phyloP scores from a whole-genome alignment of 2,329 filamentous ascomycete genomes.

The Simplicillium aogashimaense region DNA sequence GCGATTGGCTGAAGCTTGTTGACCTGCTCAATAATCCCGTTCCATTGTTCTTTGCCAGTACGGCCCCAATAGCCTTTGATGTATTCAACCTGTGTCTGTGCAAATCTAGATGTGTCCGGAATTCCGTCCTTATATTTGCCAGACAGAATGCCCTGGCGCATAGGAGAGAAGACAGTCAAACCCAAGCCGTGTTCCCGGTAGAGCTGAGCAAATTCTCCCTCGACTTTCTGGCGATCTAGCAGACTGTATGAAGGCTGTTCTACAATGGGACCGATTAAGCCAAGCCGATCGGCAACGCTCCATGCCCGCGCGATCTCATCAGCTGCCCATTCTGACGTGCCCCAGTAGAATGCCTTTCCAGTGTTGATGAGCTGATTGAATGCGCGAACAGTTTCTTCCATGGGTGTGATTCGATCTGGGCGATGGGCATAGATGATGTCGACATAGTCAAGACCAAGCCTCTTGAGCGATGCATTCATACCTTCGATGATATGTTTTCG shows the following conservation, averaged over 20 bases:
- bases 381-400: constrained; percentile 60
- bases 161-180: constrained; percentile 52
- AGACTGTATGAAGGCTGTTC: constrained; percentile 62
- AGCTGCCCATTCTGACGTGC: constrained; percentile 58
- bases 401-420: constrained; percentile 56
- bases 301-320: constrained; percentile 56
- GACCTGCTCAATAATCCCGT: constrained; percentile 47
- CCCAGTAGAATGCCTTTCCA: constrained; percentile 63
- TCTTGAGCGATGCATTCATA: constrained; percentile 46
- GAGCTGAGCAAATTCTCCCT: constrained; percentile 50
- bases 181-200: constrained; percentile 52
- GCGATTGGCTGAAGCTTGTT: constrained; percentile 52
- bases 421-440: constrained; percentile 62
- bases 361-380: constrained; percentile 62
- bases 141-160: constrained; percentile 48
- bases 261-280: constrained; percentile 52
- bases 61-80: constrained; percentile 21
- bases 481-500: constrained; percentile 64
- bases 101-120: constrained; percentile 48
- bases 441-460: constrained; percentile 49
- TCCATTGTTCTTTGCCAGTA: constrained; percentile 27
- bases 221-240: constrained; percentile 50
- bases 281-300: constrained; percentile 48
- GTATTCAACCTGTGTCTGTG: constrained; percentile 39
- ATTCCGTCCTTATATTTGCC: constrained; percentile 60